phyloP scores from a whole-genome alignment of 352 stramenopile species.

The Phytophthora melonis region DNA sequence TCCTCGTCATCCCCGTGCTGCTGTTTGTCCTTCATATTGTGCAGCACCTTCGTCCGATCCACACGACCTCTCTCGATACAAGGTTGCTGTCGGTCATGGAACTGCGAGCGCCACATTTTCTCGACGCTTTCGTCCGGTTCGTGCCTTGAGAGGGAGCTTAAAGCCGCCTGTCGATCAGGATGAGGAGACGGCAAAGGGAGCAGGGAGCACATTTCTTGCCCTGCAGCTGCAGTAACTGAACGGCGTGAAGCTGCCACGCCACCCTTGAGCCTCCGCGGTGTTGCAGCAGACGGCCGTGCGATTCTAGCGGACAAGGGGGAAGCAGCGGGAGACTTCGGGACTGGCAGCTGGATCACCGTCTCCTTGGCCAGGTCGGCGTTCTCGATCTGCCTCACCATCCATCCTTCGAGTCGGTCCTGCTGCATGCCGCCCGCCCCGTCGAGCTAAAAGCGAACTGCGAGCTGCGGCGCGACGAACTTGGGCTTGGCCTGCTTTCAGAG shows the following conservation, averaged over 20 bases:
- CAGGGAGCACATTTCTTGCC: conserved; percentile 29
- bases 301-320: conserved; percentile 1
- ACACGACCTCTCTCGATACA: conserved; percentile 52
- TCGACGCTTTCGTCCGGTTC: conserved; percentile 48
- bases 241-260: conserved; percentile 18
- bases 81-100: conserved; percentile 40
- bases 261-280: conserved; percentile 17
- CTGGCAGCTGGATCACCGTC: conserved; percentile 68
- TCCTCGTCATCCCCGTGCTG: conserved; percentile 8
- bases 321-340: conserved; percentile 4
- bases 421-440: conserved; percentile 51
- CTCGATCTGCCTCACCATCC: conserved; percentile 81
- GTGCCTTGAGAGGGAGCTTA: conserved; percentile 1
- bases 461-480: not conserved
- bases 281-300: conserved; percentile 4
- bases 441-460: conserved; percentile 13
- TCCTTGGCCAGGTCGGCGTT: conserved; percentile 73
- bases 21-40: conserved; percentile 33
- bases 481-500: conserved; percentile 6
- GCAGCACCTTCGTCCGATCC: conserved; percentile 64
- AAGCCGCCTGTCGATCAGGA: conserved; percentile 8
- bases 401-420: conserved; percentile 73
- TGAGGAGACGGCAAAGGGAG: conserved; percentile 16
- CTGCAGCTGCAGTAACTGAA: conserved; percentile 19
- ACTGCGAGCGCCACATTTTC: conserved; percentile 59